A percentile compares a stretch with the other conserved stretches of the same genome.
Conservation (phyloP, 768 basidiomycete genomes). For the Clitopilus hobsonii region DNA sequence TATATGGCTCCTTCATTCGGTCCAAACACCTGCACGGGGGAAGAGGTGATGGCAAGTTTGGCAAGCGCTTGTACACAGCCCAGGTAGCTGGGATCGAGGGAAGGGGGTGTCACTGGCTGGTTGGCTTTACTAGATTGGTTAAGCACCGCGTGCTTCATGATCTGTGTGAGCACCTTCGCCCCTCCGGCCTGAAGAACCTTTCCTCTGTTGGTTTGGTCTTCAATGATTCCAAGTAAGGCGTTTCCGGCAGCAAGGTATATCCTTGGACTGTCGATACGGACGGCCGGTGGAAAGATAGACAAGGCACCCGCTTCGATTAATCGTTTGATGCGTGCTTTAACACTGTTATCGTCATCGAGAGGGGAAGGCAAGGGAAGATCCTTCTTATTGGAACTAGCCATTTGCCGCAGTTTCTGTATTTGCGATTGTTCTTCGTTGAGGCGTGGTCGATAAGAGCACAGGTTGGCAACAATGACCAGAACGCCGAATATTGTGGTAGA, state of each 20-base stretch:
- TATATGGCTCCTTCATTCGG: slow-evolving; percentile 71
- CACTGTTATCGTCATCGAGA: slow-evolving; percentile 64
- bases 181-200: slow-evolving; percentile 76
- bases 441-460: slow-evolving; percentile 65
- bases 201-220: slow-evolving; percentile 75
- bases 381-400: slow-evolving; percentile 51
- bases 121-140: slow-evolving; percentile 23
- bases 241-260: slow-evolving; percentile 56
- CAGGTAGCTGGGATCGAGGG: slow-evolving; percentile 42
- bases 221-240: slow-evolving; percentile 65
- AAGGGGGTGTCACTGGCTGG: slow-evolving; percentile 16
- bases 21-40: slow-evolving; percentile 89
- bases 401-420: slow-evolving; percentile 69
- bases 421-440: slow-evolving; percentile 81
- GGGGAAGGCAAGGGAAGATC: slow-evolving; percentile 23
- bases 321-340: slow-evolving; percentile 53
- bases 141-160: slow-evolving; percentile 46
- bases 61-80: slow-evolving; percentile 83
- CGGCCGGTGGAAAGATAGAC: slow-evolving; percentile 53
- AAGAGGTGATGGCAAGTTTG: slow-evolving; percentile 88
- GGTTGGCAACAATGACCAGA: slow-evolving; percentile 68
- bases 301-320: slow-evolving; percentile 62
- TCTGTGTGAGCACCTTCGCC: slow-evolving; percentile 54
- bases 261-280: slow-evolving; percentile 58
- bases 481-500: slow-evolving; percentile 73